Percentiles rank a stretch among this genome's conserved stretches.
phyloP scores from a whole-genome alignment of 805 yeast species.

The Blastobotrys mokoenaii region DNA sequence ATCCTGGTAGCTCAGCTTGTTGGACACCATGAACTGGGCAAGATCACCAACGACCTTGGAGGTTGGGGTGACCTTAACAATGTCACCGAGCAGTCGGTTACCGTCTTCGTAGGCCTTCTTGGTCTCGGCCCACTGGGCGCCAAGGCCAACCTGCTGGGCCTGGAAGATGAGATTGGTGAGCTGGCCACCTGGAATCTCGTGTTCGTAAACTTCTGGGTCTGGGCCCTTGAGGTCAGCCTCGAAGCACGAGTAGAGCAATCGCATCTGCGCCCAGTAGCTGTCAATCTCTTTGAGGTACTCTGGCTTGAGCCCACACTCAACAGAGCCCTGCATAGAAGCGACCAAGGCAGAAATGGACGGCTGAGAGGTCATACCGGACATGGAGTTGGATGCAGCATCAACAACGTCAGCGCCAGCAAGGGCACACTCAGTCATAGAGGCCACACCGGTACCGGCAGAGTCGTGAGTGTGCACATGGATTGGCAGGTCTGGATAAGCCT shows the following conservation, averaged over 20 bases:
- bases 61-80: conserved; percentile 98
- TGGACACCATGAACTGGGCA: conserved; percentile 99
- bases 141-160: conserved; percentile 97
- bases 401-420: conserved; percentile 97
- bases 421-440: conserved; percentile 92
- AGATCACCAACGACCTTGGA: conserved; percentile 99
- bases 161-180: conserved; percentile 96
- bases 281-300: conserved; percentile 74
- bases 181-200: conserved; percentile 99
- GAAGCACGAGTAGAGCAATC: conserved; percentile 90
- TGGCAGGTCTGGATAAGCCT: conserved; percentile 84
- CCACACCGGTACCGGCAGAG: conserved; percentile 99
- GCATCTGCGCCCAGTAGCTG: conserved; percentile 97
- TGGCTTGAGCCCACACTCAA: conserved; percentile 56
- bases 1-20: conserved; percentile 79
- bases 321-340: conserved; percentile 83
- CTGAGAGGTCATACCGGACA: conserved; percentile 98
- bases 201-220: conserved; percentile 97
- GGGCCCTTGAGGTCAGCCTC: conserved; percentile 99
- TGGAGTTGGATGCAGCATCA: conserved; percentile 93
- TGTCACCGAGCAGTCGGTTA: conserved; percentile 83
- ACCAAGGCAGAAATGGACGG: conserved; percentile 90
- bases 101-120: conserved; percentile 92
- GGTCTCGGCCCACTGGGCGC: conserved; percentile 93
- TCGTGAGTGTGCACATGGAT: conserved; percentile 99